Percentiles rank a stretch among this genome's conserved stretches.
phyloP scores from a whole-genome alignment of 1,284 basidiomycete genomes.

The Erythrobasidium hasegawianum region DNA sequence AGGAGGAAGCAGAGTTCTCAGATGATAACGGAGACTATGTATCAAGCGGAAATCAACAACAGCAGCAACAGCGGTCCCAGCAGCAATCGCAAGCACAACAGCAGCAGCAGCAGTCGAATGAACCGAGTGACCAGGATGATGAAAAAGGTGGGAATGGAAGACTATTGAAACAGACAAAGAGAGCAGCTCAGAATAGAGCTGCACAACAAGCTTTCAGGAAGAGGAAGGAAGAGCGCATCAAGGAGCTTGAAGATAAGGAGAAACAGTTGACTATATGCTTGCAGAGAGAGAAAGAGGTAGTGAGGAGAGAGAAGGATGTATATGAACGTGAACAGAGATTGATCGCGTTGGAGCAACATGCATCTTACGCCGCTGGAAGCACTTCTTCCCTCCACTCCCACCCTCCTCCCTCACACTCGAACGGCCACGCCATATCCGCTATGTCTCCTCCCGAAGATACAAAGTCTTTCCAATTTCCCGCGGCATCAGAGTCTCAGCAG shows the following conservation, averaged over 20 bases:
- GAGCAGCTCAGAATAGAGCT: constrained; percentile 37
- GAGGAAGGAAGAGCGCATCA: constrained; percentile 33
- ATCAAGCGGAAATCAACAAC: neutral
- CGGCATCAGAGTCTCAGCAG: too few relatives aligned
- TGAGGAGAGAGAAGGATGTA: neutral
- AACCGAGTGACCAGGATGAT: neutral
- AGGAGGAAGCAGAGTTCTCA: neutral
- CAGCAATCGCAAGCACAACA: constrained; percentile 3
- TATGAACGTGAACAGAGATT: neutral
- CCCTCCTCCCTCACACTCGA: neutral
- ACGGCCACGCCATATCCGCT: neutral
- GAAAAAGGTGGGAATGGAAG: constrained; percentile 29
- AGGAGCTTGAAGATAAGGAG: constrained; percentile 33
- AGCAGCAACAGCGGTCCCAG: too few relatives aligned
- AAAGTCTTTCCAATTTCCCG: too few relatives aligned
- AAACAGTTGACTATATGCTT: constrained; percentile 12
- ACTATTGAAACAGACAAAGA: constrained; percentile 31
- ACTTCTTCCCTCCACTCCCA: too few relatives aligned
- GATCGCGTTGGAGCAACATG: constrained; percentile 3
- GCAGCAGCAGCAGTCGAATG: too few relatives aligned
- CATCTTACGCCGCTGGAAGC: neutral
- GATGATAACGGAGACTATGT: too few relatives aligned
- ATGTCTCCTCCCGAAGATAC: too few relatives aligned
- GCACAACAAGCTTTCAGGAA: constrained; percentile 36
- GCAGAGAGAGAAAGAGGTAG: constrained; percentile 12